Conservation (phyloP, 441 rosid species). For the Syzygium syzygioides region DNA sequence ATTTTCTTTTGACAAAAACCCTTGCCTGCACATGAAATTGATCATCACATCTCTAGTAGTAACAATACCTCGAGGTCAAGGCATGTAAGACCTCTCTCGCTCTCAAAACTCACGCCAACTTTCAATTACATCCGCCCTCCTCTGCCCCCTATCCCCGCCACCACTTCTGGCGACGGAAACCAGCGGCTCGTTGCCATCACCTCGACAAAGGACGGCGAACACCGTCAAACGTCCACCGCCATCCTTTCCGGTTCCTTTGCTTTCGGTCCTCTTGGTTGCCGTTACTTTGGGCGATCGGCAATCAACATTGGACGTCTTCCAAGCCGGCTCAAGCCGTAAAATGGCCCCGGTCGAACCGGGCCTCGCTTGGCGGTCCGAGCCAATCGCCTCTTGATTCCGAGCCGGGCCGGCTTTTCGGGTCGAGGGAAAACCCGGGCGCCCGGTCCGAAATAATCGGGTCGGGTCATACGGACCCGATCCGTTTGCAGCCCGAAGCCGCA, state of each 20-base stretch:
- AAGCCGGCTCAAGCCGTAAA: neutral
- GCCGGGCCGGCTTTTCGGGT: neutral
- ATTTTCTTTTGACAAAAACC: neutral
- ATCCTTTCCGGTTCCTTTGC: neutral
- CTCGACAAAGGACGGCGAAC: neutral
- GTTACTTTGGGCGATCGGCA: neutral
- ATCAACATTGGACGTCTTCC: neutral
- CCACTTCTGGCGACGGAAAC: rapidly evolving
- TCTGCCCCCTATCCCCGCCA: neutral
- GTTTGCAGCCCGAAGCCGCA: neutral
- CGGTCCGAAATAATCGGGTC: neutral
- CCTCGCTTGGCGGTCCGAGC: neutral
- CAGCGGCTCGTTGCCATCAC: rapidly evolving
- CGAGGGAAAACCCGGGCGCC: neutral
- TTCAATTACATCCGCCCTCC: neutral
- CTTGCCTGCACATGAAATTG: neutral
- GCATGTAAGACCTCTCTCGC: neutral
- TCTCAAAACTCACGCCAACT: rapidly evolving
- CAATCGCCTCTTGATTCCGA: neutral
- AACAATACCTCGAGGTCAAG: neutral
- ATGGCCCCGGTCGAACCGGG: neutral
- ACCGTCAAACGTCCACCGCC: rapidly evolving
- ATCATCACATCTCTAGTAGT: neutral
- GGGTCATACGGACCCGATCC: neutral
- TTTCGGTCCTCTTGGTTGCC: neutral